phyloP scores from a whole-genome alignment of 2,329 filamentous ascomycete genomes.

The Calycina marina region DNA sequence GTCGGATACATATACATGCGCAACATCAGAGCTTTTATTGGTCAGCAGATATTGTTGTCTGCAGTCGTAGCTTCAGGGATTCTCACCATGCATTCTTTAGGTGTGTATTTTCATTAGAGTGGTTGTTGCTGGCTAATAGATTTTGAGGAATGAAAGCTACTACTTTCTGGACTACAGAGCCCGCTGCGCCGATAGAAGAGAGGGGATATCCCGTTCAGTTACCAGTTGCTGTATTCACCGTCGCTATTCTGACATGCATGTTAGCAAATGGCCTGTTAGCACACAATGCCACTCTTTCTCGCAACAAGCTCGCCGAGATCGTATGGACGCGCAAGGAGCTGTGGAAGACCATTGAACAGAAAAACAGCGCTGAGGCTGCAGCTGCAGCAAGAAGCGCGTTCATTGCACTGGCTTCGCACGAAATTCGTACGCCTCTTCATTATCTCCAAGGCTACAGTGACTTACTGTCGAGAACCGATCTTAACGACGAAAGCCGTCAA shows the following conservation, averaged over 20 bases:
- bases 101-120: too few relatives aligned
- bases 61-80: too few relatives aligned
- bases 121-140: too few relatives aligned
- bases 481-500: too few relatives aligned
- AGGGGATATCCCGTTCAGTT: constrained; percentile 22
- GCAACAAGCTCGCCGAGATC: constrained; percentile 17
- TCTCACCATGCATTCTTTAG: too few relatives aligned
- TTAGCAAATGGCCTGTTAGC: constrained; percentile 23
- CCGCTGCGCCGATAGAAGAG: constrained; percentile 11
- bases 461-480: too few relatives aligned
- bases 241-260: constrained; percentile 23
- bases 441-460: constrained; percentile 25
- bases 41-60: too few relatives aligned
- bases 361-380: constrained; percentile 22
- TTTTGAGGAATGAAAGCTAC: constrained; percentile 8
- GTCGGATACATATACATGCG: too few relatives aligned
- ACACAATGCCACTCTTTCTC: constrained; percentile 21
- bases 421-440: constrained; percentile 24
- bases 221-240: constrained; percentile 19
- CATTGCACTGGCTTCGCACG: constrained; percentile 24
- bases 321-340: constrained; percentile 22
- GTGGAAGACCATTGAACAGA: constrained; percentile 23
- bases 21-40: too few relatives aligned
- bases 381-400: constrained; percentile 22
- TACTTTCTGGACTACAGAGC: constrained; percentile 21